Evolutionary conservation across 768 basidiomycete genomes (phyloP).

Genomic region (Russula lepida): DNA sequence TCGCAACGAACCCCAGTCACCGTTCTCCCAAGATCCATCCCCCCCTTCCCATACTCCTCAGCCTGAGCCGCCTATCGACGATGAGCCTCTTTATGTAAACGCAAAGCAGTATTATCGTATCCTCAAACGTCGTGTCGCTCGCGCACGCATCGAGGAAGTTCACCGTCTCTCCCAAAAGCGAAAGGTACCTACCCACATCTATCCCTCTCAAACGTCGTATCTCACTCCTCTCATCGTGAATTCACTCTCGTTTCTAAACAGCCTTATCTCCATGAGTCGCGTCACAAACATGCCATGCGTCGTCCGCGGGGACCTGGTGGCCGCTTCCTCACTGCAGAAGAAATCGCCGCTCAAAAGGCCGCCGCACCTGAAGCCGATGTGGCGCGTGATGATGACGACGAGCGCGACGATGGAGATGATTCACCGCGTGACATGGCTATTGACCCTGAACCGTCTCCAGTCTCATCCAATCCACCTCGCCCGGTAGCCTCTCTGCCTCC

Average conservation of each 20-base stretch:
- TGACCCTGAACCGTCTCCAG: slow-evolving; percentile 4
- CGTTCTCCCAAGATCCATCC: slow-evolving; percentile 6
- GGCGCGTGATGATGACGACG: slow-evolving; percentile 35
- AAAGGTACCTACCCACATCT: slow-evolving; percentile 47
- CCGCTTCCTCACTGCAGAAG: slow-evolving; percentile 93
- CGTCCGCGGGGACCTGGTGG: slow-evolving; percentile 96
- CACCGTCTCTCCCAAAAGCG: slow-evolving; percentile 87
- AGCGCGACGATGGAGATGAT: slow-evolving; percentile 36
- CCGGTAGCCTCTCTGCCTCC: not conserved
- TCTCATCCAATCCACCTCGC: slow-evolving; percentile 5
- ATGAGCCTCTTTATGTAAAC: slow-evolving; percentile 98
- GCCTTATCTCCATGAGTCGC: slow-evolving; percentile 97
- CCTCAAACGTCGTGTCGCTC: slow-evolving; percentile 85
- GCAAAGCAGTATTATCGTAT: slow-evolving; percentile 99
- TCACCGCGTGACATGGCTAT: slow-evolving; percentile 11
- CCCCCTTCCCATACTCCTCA: slow-evolving; percentile 28
- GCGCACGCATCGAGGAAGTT: slow-evolving; percentile 88
- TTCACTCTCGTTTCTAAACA: slow-evolving; percentile 27
- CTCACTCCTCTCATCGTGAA: not conserved
- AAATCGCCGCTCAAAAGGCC: slow-evolving; percentile 77
- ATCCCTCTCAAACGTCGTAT: not conserved
- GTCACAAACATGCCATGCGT: slow-evolving; percentile 97
- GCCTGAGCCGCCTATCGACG: slow-evolving; percentile 54
- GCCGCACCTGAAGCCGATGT: slow-evolving; percentile 30
- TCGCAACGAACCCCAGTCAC: slow-evolving; percentile 4